These are phyloP conservation scores for Hericium alpestre DNA, from an alignment of 768 basidiomycete species.

Conservation along the genomic window DNA sequence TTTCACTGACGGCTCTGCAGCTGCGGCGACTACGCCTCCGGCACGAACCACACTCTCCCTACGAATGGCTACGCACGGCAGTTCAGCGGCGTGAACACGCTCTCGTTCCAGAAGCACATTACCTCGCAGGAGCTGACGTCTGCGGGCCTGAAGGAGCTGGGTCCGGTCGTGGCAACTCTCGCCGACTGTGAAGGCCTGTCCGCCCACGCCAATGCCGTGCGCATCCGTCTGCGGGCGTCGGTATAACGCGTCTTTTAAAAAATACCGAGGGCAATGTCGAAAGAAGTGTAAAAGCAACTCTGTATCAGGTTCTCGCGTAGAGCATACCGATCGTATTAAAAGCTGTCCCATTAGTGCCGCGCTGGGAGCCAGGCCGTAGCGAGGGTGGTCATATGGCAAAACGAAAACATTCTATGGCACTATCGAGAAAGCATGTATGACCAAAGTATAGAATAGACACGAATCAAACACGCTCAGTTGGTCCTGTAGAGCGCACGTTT, in stretches of 20 bases:
- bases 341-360: no score
- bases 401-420: conserved; percentile 9
- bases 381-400: background rate
- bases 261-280: no score
- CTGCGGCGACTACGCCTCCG: conserved; percentile 97
- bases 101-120: conserved; percentile 97
- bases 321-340: no score
- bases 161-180: conserved; percentile 79
- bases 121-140: conserved; percentile 88
- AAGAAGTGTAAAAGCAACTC: no score
- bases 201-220: conserved; percentile 93
- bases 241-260: background rate
- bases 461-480: conserved; percentile 38
- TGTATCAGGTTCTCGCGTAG: no score
- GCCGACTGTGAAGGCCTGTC: conserved; percentile 93
- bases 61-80: conserved; percentile 95
- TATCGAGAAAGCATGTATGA: conserved; percentile 11
- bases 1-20: conserved; percentile 29
- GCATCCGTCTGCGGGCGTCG: conserved; percentile 49
- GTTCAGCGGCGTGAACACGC: conserved; percentile 95
- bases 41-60: conserved; percentile 96
- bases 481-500: conserved; percentile 87
- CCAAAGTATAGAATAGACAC: conserved; percentile 1
- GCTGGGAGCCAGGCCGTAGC: no score
- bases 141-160: conserved; percentile 65